Conservation (phyloP, 1,139 yeast genomes). For the Hyphopichia burtonii region DNA sequence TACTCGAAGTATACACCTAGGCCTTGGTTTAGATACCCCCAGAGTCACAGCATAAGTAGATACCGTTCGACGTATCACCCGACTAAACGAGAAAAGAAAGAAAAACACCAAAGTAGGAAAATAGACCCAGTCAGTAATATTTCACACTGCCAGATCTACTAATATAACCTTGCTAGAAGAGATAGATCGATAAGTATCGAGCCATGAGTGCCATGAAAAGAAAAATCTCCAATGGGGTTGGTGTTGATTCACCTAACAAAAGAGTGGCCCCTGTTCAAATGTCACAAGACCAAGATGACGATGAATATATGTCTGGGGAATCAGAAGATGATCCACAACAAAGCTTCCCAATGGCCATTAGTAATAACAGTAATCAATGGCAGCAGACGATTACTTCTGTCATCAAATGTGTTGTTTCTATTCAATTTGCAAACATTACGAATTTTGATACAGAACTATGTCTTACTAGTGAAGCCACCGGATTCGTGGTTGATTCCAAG, state of each 20-base stretch:
- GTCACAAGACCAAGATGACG: conserved; percentile 12
- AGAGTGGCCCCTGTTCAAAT: neutral
- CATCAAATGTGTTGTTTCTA: conserved; percentile 83
- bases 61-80: too few relatives aligned
- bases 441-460: conserved; percentile 86
- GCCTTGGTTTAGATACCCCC: too few relatives aligned
- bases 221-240: neutral
- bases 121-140: too few relatives aligned
- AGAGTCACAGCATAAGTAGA: too few relatives aligned
- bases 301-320: conserved; percentile 14
- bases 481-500: conserved; percentile 86
- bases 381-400: conserved; percentile 79
- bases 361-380: conserved; percentile 48
- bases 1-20: too few relatives aligned
- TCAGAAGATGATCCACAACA: conserved; percentile 5
- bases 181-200: too few relatives aligned
- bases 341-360: neutral
- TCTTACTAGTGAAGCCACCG: conserved; percentile 86
- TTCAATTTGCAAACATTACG: conserved; percentile 84
- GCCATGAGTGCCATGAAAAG: conserved; percentile 2
- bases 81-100: too few relatives aligned
- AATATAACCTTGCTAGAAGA: too few relatives aligned
- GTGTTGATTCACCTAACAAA: neutral
- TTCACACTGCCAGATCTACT: too few relatives aligned
- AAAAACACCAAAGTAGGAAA: too few relatives aligned